Evolutionary conservation across 176 grass and related monocot genomes (phyloP), one percentile per base, ranked within the genome.

Genomic region (Sorghum bicolor): DNA sequence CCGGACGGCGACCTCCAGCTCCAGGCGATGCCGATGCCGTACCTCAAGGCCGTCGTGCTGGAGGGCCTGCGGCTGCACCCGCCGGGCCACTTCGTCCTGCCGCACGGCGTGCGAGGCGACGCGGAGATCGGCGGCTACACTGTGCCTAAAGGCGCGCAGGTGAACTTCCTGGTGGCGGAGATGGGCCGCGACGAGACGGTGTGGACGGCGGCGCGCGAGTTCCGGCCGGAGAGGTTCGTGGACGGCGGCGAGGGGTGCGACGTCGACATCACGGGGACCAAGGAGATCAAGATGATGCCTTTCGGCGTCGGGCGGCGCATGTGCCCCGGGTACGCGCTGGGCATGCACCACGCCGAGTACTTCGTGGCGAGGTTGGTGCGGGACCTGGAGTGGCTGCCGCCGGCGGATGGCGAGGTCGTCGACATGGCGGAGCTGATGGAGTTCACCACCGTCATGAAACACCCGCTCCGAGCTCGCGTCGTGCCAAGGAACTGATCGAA

Each of bases 21-120:
- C 62, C 81, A 84, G 77, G 39, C 25, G 34, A 84, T 84, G 87
- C 80, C 25, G 34, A 84, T 84, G 87, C 80, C 87, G 26, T 87
- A 94, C 58, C 67, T 93, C 2, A 90, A 85, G 60, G 91, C 88
- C 11, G 88, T 93, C 8, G 82, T 93, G 38, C 38, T 90, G 4
- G 91, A 93, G 77, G 88, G 82, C 10, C 48, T 93, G 11, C 82
- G 91, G 58, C 72, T 86, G 5, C 88, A 90, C 39, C 91, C 88
- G 34, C 85, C 88, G 50, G 82, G 9, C 0, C 91, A 90, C 72
- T 85, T 93, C 43, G 1, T 93, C 28, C 64, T 93, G 14, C 88
- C 91, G 15, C 91, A 90, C 48, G 47, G 73, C 64, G 67, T 85
- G n/a, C 68, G 13, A 5, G 26, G 32, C 26, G 82, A 93, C 40